Evolutionary conservation across 1,284 basidiomycete genomes (phyloP).

Genomic region (Phellopilus nigrolimitatus): DNA sequence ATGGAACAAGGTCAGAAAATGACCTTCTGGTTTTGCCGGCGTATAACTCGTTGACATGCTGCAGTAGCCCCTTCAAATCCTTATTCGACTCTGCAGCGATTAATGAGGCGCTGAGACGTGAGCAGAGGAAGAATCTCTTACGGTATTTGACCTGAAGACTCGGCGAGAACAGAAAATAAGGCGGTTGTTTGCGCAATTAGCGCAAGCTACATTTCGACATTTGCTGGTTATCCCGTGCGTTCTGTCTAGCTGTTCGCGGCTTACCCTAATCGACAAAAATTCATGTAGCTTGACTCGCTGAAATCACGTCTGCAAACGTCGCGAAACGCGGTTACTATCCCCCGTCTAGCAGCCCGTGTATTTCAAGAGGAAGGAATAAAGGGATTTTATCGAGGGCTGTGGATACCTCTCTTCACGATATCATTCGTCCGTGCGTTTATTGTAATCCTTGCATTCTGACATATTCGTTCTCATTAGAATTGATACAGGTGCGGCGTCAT

Average conservation of each 20-base stretch:
- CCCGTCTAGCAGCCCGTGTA: constrained; percentile 66
- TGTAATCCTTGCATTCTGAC: constrained; percentile 14
- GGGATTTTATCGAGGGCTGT: constrained; percentile 88
- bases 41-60: constrained; percentile 13
- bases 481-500: constrained; percentile 73
- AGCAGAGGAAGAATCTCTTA: constrained; percentile 21
- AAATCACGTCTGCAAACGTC: constrained; percentile 89
- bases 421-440: constrained; percentile 83
- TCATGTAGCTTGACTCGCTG: constrained; percentile 72
- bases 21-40: constrained; percentile 20
- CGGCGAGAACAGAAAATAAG: constrained; percentile 56
- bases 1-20: constrained; percentile 59
- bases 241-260: neutral
- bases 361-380: constrained; percentile 88
- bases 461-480: constrained; percentile 17
- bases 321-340: constrained; percentile 69
- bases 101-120: constrained; percentile 67
- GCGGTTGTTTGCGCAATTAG: constrained; percentile 77
- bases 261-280: neutral
- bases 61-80: constrained; percentile 49
- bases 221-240: constrained; percentile 76
- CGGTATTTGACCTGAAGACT: constrained; percentile 6
- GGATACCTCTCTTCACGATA: constrained; percentile 94
- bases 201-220: constrained; percentile 78
- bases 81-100: constrained; percentile 56